phyloP scores from a whole-genome alignment of 1,284 basidiomycete species.

The Pseudozyma tsukubaensis region DNA sequence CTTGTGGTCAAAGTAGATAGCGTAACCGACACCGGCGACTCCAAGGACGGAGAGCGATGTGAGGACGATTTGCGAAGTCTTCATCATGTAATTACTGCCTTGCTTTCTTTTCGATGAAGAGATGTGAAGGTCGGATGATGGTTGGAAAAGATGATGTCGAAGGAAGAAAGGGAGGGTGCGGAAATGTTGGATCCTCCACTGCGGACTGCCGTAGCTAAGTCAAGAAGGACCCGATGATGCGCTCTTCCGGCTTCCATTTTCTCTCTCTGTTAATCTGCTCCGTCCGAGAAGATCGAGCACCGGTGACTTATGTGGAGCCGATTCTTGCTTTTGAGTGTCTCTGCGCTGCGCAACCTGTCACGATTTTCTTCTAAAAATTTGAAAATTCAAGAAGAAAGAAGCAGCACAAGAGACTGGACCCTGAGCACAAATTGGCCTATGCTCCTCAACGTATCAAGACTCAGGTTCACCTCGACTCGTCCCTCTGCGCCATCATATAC shows the following conservation, averaged over 20 bases:
- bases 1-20: slow-evolving; percentile 89
- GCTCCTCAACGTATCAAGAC: not conserved
- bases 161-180: not conserved
- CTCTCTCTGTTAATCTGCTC: not conserved
- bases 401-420: slow-evolving; percentile 3
- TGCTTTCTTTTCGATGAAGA: slow-evolving; percentile 1
- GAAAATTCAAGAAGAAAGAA: slow-evolving; percentile 12
- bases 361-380: slow-evolving; percentile 37
- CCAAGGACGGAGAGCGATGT: slow-evolving; percentile 54
- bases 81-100: slow-evolving; percentile 25
- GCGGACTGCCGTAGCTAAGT: not conserved
- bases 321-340: not conserved
- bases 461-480: not conserved
- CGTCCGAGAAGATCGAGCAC: slow-evolving; percentile 15
- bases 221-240: slow-evolving; percentile 15
- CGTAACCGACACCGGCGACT: slow-evolving; percentile 62
- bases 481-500: slow-evolving; percentile 3
- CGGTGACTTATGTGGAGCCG: slow-evolving; percentile 31
- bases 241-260: slow-evolving; percentile 8
- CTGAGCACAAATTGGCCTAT: slow-evolving; percentile 11
- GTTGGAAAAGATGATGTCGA: not conserved
- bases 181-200: not conserved
- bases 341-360: not conserved
- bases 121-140: not conserved
- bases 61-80: slow-evolving; percentile 51